Evolutionary conservation across 768 basidiomycete species (phyloP).

Genomic region (Leccinum rimulosum): DNA sequence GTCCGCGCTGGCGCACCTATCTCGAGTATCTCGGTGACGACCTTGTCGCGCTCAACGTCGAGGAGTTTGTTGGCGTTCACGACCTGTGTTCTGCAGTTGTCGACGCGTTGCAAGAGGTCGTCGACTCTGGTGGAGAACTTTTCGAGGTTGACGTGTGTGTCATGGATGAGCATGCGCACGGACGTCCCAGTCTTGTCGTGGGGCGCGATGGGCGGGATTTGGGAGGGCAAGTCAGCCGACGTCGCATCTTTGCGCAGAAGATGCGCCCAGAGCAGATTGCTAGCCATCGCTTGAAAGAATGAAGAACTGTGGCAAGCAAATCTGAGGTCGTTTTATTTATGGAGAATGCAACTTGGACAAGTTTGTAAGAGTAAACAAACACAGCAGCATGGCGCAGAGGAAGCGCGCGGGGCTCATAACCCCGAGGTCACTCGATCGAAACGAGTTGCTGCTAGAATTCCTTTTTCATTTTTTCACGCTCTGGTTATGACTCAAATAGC

Average conservation of each 20-base stretch:
- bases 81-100: conserved; percentile 53
- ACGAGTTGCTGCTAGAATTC: conserved; percentile 37
- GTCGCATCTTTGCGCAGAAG: conserved; percentile 45
- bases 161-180: conserved; percentile 68
- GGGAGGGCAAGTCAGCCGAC: conserved; percentile 19
- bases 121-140: conserved; percentile 59
- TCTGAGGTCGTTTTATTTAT: neutral
- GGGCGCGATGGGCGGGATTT: conserved; percentile 42
- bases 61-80: conserved; percentile 53
- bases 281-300: conserved; percentile 5
- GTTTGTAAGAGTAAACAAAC: accelerated
- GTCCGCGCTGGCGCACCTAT: neutral
- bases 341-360: too few species aligned
- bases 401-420: conserved; percentile 50
- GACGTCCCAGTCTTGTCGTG: conserved; percentile 67
- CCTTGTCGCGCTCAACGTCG: conserved; percentile 54
- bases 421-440: conserved; percentile 50
- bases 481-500: neutral
- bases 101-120: conserved; percentile 47
- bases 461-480: neutral
- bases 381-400: conserved; percentile 47
- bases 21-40: conserved; percentile 47
- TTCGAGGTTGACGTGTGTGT: conserved; percentile 71
- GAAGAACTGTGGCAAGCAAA: neutral
- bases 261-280: conserved; percentile 50